These are phyloP conservation scores for Sedum album DNA, from an alignment of 164 flowering plant genomes.

Conservation along the genomic window DNA sequence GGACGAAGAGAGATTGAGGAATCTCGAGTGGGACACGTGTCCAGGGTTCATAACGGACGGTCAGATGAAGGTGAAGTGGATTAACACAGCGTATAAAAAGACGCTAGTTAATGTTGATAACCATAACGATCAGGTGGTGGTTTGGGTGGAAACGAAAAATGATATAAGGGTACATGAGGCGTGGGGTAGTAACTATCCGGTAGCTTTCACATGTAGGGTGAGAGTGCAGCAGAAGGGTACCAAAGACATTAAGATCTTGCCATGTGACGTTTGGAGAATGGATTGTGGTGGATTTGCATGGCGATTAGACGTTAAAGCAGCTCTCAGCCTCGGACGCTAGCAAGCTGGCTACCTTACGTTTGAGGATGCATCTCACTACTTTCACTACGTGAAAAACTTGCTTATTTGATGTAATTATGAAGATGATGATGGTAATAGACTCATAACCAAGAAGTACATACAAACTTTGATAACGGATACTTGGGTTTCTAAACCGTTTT, in stretches of 20 bases:
- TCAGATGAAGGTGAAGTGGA: slow-evolving; percentile 49
- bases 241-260: slow-evolving; percentile 40
- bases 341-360: neutral
- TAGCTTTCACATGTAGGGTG: slow-evolving; percentile 69
- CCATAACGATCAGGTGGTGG: slow-evolving; percentile 20
- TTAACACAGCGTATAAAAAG: slow-evolving; percentile 45
- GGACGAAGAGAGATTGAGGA: slow-evolving; percentile 45
- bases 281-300: slow-evolving; percentile 72
- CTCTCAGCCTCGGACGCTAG: slow-evolving; percentile 47
- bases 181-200: slow-evolving; percentile 3
- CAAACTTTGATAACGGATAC: too few species aligned
- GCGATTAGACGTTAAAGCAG: slow-evolving; percentile 78
- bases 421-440: too few species aligned
- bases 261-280: slow-evolving; percentile 86
- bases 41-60: slow-evolving; percentile 75
- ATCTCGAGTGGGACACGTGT: slow-evolving; percentile 57
- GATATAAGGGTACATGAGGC: neutral
- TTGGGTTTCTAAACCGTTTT: too few species aligned
- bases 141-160: slow-evolving; percentile 31
- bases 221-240: slow-evolving; percentile 44
- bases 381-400: too few species aligned
- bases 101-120: slow-evolving; percentile 31
- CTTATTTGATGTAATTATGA: too few species aligned
- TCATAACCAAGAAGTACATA: too few species aligned
- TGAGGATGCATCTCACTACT: too few species aligned